These are phyloP conservation scores for Stylonectria norvegica DNA, from an alignment of 2,329 filamentous ascomycete species.

Conservation along the genomic window DNA sequence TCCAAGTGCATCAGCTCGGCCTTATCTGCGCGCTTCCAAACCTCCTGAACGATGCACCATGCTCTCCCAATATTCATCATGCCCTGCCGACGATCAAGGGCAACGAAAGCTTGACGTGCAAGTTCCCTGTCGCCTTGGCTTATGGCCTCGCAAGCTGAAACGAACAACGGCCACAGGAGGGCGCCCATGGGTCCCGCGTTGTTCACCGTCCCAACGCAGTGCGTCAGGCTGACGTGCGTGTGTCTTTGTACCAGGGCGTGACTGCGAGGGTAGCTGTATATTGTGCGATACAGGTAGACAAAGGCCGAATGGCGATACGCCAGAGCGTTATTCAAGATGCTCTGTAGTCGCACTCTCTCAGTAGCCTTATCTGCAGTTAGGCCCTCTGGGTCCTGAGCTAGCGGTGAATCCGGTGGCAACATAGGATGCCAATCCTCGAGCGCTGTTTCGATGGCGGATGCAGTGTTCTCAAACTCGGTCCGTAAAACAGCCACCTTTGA, in stretches of 20 bases:
- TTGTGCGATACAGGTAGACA: conserved; percentile 55
- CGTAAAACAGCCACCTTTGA: conserved; percentile 47
- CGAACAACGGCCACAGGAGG: conserved; percentile 62
- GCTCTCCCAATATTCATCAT: conserved; percentile 63
- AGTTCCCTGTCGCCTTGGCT: conserved; percentile 47
- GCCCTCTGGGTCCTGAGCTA: conserved; percentile 23
- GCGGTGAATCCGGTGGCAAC: conserved; percentile 38
- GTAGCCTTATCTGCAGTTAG: conserved; percentile 22
- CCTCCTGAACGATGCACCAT: conserved; percentile 58
- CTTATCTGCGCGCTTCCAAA: conserved; percentile 54
- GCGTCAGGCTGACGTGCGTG: conserved; percentile 45
- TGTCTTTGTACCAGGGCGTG: conserved; percentile 54
- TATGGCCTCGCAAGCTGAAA: conserved; percentile 58
- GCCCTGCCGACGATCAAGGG: conserved; percentile 55
- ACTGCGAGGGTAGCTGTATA: conserved; percentile 45
- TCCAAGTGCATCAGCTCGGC: conserved; percentile 25
- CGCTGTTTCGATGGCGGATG: conserved; percentile 53
- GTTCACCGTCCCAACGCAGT: conserved; percentile 54
- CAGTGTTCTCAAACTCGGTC: conserved; percentile 49
- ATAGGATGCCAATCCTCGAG: conserved; percentile 55
- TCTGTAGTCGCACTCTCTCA: conserved; percentile 46
- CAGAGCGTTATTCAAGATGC: conserved; percentile 56
- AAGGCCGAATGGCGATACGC: conserved; percentile 58
- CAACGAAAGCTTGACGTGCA: conserved; percentile 49
- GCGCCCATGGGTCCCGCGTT: conserved; percentile 60